Percentiles rank a stretch among this genome's conserved stretches.
Evolutionary conservation across 164 flowering plant genomes (phyloP).

Genomic region (Magnolia sinica): DNA sequence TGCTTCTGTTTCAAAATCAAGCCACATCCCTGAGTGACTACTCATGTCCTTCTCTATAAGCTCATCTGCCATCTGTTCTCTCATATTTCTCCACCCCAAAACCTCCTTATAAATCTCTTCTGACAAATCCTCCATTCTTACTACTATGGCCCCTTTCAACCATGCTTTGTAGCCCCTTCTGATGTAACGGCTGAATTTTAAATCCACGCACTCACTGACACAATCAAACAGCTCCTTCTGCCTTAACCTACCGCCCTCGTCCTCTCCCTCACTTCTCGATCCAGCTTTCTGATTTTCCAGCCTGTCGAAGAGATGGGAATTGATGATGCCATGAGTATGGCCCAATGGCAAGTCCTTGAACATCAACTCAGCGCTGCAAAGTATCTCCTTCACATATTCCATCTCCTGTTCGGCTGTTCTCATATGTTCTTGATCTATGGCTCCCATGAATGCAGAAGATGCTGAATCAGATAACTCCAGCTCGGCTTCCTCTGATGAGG

Average conservation of each 20-base stretch:
- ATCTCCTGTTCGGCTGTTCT: constrained; percentile 47
- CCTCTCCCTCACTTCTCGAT: constrained; percentile 10
- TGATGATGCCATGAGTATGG: constrained; percentile 40
- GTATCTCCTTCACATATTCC: constrained; percentile 55
- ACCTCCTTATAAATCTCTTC: constrained; percentile 75
- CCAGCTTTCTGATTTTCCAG: constrained; percentile 47
- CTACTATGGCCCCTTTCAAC: constrained; percentile 51
- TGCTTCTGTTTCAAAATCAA: constrained; percentile 61
- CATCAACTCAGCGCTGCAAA: constrained; percentile 46
- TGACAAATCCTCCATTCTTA: constrained; percentile 55
- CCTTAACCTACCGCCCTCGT: constrained; percentile 16
- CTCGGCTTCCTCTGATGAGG: constrained; percentile 36
- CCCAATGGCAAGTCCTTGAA: constrained; percentile 59
- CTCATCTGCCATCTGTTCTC: constrained; percentile 79
- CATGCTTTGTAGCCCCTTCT: constrained; percentile 55
- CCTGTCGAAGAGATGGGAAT: constrained; percentile 58
- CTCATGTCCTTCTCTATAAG: constrained; percentile 95
- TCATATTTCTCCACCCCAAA: constrained; percentile 55
- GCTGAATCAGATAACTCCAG: constrained; percentile 79
- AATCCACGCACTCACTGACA: constrained; percentile 69
- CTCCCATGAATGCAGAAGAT: constrained; percentile 41
- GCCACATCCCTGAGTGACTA: constrained; percentile 64
- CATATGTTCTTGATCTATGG: constrained; percentile 7
- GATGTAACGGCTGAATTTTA: constrained; percentile 46
- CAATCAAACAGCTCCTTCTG: constrained; percentile 65